Evolutionary conservation across 225 moss, liverwort and hornwort species (phyloP), one percentile per base, ranked within the genome.

Genomic region (Antitrichia curtipendula): DNA sequence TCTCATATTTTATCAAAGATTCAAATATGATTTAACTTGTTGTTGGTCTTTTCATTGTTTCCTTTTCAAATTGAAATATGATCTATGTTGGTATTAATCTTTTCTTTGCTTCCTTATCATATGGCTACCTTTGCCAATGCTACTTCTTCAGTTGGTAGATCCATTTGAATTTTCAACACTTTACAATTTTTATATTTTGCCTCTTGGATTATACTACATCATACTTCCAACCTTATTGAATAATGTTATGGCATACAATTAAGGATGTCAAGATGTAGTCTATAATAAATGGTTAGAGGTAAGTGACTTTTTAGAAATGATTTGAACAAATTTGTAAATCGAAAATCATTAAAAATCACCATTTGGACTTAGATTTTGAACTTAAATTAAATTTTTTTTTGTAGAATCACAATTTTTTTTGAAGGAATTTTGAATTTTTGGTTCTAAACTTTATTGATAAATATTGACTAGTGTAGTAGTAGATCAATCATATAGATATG

Each of bases 341-440:
- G 8, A 50, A 13, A 8, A 3, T 8, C 5, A n/a, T n/a, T n/a
- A n/a, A n/a, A n/a, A n/a, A n/a, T n/a, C n/a, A n/a, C 1, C 5
- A 50, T 75, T 13, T 34, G 34, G 7, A 52, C 5, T 73, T 3
- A 4, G 4, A 29, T 6, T 74, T 73, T 47, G 10, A 73, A 43
- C 1, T 31, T 49, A 2, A 31, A 49, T 2, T 0, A 0, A 16
- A 25, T 73, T 49, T 2, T 47, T 73, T 49, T 2, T 47, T 47
- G 1, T 23, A 0, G 6, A 54, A 28, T 28, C 2, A 18, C 18
- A 8, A 57, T 16, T 3, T 2, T 4, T 38, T 38, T 27, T 12
- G 12, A 54, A 78, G 8, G 5, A 38, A 7, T 8, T 28, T 16
- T 29, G 5, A 40, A 28, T 28, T 41, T 27, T 29, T 57, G 5